These are phyloP conservation scores for Microcyclospora pomicola DNA, from an alignment of 2,329 filamentous ascomycete genomes.

Conservation along the genomic window DNA sequence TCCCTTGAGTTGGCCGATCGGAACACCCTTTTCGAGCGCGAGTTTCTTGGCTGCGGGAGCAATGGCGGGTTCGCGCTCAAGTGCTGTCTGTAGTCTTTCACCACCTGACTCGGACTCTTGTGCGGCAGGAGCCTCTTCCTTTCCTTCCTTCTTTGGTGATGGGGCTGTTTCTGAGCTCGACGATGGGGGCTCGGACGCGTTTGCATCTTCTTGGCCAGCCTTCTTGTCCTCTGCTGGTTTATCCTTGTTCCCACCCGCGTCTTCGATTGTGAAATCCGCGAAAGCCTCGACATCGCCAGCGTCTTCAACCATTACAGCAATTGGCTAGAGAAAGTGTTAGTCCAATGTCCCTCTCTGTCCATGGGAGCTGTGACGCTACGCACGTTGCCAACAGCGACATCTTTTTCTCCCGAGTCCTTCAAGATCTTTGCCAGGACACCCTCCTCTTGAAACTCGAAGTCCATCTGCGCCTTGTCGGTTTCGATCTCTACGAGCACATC, in stretches of 20 bases:
- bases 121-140: conserved; percentile 38
- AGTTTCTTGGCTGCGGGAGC: conserved; percentile 63
- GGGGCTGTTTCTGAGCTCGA: conserved; percentile 47
- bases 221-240: conserved; percentile 49
- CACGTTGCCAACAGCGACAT: conserved; percentile 87
- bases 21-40: conserved; percentile 71
- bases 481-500: conserved; percentile 77
- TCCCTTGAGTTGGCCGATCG: conserved; percentile 68
- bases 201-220: conserved; percentile 43
- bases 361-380: conserved; percentile 32
- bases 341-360: not conserved
- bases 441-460: conserved; percentile 99
- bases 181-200: conserved; percentile 46
- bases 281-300: conserved; percentile 77
- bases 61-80: conserved; percentile 68
- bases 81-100: conserved; percentile 66
- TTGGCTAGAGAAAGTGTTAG: conserved; percentile 50
- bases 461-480: conserved; percentile 99
- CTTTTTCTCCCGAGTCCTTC: conserved; percentile 85
- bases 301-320: conserved; percentile 88
- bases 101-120: conserved; percentile 60
- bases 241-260: conserved; percentile 74
- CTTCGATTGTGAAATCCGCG: conserved; percentile 72
- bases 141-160: conserved; percentile 34
- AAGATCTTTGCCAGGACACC: conserved; percentile 89